Evolutionary conservation across 2,329 filamentous ascomycete species (phyloP).

Genomic region (Cordyceps tenuipes): DNA sequence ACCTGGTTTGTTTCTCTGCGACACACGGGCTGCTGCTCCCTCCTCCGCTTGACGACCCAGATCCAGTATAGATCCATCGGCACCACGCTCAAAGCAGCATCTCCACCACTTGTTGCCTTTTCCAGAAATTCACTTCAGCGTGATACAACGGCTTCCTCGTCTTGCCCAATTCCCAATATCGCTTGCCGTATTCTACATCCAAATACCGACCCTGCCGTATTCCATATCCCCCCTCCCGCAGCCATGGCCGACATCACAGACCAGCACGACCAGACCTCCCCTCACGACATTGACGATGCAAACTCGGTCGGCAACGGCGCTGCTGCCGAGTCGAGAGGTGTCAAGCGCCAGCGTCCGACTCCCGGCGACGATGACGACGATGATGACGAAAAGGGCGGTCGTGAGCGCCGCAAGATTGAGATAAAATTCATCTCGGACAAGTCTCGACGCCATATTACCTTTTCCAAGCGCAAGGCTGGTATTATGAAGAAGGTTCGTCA

Average conservation of each 20-base stretch:
- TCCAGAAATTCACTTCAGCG: constrained; percentile 32
- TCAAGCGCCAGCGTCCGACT: constrained; percentile 81
- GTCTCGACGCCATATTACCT: constrained; percentile 97
- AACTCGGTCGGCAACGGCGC: constrained; percentile 66
- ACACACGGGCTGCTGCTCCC: constrained; percentile 38
- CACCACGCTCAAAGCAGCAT: constrained; percentile 58
- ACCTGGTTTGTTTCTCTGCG: constrained; percentile 43
- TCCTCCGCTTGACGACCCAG: constrained; percentile 46
- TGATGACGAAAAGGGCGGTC: constrained; percentile 93
- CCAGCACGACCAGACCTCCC: constrained; percentile 68
- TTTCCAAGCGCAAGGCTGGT: constrained; percentile 98
- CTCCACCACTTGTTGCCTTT: constrained; percentile 51
- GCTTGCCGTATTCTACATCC: constrained; percentile 2
- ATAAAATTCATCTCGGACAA: constrained; percentile 99
- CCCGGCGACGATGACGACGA: constrained; percentile 91
- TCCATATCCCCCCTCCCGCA: constrained; percentile 14
- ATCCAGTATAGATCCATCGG: constrained; percentile 59
- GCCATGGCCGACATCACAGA: constrained; percentile 74
- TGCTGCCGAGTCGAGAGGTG: constrained; percentile 63
- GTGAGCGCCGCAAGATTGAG: constrained; percentile 98
- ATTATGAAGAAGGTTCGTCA: constrained; percentile 98
- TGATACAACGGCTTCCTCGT: constrained; percentile 24
- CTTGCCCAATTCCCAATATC: background rate
- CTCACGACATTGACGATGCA: constrained; percentile 64
- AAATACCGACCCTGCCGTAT: constrained; percentile 11